Conservation (phyloP, 805 yeast species). For the Kuraishia hungarica region DNA sequence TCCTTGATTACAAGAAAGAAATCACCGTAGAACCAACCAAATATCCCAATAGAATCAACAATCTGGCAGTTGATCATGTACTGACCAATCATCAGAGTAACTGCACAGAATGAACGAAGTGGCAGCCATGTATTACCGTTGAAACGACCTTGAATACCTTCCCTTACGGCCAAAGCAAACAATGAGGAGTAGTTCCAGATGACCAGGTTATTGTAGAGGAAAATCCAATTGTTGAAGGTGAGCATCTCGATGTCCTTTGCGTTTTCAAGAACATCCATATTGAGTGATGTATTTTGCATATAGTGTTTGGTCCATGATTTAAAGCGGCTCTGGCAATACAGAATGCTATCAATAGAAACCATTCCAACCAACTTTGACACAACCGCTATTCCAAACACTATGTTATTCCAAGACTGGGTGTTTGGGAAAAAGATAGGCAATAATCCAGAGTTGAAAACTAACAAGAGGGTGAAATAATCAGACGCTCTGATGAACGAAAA, state of each 20-base stretch:
- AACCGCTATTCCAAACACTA: conserved; percentile 24
- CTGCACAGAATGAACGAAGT: conserved; percentile 52
- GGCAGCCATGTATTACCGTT: conserved; percentile 31
- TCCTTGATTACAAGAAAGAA: conserved; percentile 51
- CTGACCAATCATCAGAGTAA: conserved; percentile 47
- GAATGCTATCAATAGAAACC: conserved; percentile 37
- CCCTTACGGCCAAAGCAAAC: conserved; percentile 7
- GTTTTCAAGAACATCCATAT: conserved; percentile 21
- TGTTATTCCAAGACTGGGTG: conserved; percentile 19
- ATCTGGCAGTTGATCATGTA: conserved; percentile 64
- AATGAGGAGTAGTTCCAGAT: conserved; percentile 9
- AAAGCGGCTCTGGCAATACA: conserved; percentile 49
- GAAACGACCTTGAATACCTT: conserved; percentile 7
- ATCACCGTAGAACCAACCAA: conserved; percentile 90
- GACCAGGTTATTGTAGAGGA: conserved; percentile 32
- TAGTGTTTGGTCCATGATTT: conserved; percentile 60
- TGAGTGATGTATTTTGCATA: conserved; percentile 53
- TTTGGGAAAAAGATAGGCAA: conserved; percentile 29
- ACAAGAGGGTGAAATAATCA: conserved; percentile 43
- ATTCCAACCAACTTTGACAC: conserved; percentile 42
- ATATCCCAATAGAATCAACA: conserved; percentile 63
- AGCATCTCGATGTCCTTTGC: conserved; percentile 6
- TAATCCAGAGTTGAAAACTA: conserved; percentile 31
- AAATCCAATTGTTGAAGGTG: conserved; percentile 69
- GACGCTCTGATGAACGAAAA: conserved; percentile 57